Evolutionary conservation across 2,329 filamentous ascomycete species (phyloP).

Genomic region (Xylaria sp.): DNA sequence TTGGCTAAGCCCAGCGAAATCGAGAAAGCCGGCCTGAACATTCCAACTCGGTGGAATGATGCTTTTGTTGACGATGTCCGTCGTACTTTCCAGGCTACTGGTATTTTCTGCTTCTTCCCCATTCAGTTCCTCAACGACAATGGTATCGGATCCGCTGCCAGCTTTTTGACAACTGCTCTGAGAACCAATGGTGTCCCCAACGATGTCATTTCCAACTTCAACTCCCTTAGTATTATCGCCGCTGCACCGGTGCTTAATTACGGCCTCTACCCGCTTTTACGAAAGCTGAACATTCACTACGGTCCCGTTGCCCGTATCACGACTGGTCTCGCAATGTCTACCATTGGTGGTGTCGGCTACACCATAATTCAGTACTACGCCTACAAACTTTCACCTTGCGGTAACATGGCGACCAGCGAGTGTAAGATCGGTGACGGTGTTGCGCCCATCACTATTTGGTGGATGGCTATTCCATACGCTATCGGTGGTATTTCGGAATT

Average conservation of each 20-base stretch:
- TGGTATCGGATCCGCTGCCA: slow-evolving; percentile 61
- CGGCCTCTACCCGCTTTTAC: slow-evolving; percentile 58
- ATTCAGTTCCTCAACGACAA: slow-evolving; percentile 57
- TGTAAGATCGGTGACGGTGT: slow-evolving; percentile 51
- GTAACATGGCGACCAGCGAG: slow-evolving; percentile 53
- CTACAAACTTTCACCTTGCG: slow-evolving; percentile 55
- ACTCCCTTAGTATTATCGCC: slow-evolving; percentile 59
- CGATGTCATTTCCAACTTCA: slow-evolving; percentile 61
- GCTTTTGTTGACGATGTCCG: slow-evolving; percentile 73
- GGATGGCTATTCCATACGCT: slow-evolving; percentile 64
- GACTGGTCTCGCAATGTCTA: slow-evolving; percentile 61
- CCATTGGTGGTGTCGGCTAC: slow-evolving; percentile 57
- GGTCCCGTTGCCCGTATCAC: slow-evolving; percentile 61
- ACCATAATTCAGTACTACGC: slow-evolving; percentile 55
- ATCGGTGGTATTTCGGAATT: slow-evolving; percentile 62
- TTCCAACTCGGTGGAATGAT: slow-evolving; percentile 66
- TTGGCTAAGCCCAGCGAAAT: slow-evolving; percentile 66
- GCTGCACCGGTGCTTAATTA: slow-evolving; percentile 59
- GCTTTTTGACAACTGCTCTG: slow-evolving; percentile 59
- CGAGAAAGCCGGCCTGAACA: slow-evolving; percentile 53
- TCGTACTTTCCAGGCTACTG: slow-evolving; percentile 67
- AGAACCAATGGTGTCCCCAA: slow-evolving; percentile 61
- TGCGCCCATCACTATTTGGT: slow-evolving; percentile 63
- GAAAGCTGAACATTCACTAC: slow-evolving; percentile 55
- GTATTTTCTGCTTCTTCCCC: slow-evolving; percentile 67